phyloP scores from a whole-genome alignment of 176 grass and related monocot species.

The Alloteropsis semialata region DNA sequence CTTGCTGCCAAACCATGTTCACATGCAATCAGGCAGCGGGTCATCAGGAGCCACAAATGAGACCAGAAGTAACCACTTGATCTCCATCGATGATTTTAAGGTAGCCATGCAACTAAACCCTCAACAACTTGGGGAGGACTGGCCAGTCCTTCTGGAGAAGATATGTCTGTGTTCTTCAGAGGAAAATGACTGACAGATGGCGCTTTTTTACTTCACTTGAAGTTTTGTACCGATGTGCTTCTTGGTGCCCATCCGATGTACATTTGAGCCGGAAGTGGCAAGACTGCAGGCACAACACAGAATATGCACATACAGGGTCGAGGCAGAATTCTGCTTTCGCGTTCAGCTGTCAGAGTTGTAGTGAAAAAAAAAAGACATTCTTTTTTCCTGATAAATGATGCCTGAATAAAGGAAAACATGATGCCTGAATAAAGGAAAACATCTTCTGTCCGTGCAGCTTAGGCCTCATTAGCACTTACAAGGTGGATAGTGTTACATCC shows the following conservation, averaged over 20 bases:
- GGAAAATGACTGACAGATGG: conserved; percentile 65
- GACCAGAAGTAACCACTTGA: conserved; percentile 34
- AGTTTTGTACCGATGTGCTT: conserved; percentile 52
- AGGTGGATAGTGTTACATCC: conserved; percentile 53
- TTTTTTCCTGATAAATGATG: conserved; percentile 51
- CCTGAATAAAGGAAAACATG: no score
- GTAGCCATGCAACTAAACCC: conserved; percentile 95
- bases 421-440: conserved; percentile 43
- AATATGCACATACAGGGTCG: conserved; percentile 42
- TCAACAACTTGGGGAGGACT: conserved; percentile 78
- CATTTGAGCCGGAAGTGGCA: conserved; percentile 45
- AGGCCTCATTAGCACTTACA: conserved; percentile 37
- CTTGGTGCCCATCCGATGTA: conserved; percentile 51
- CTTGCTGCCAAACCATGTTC: conserved; percentile 49
- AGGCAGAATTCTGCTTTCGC: conserved; percentile 32
- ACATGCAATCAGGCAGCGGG: conserved; percentile 46
- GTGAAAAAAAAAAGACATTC: conserved; percentile 32
- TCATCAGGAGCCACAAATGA: conserved; percentile 35
- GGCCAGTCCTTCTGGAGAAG: conserved; percentile 84
- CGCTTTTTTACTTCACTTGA: conserved; percentile 28
- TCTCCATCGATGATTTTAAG: conserved; percentile 77
- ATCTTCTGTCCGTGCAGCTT: conserved; percentile 45
- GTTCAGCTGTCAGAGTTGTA: conserved; percentile 17
- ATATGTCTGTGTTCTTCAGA: conserved; percentile 67
- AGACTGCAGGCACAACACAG: conserved; percentile 37